Evolutionary conservation across 2,329 filamentous ascomycete species (phyloP).

Genomic region (Trichoderma sp.): DNA sequence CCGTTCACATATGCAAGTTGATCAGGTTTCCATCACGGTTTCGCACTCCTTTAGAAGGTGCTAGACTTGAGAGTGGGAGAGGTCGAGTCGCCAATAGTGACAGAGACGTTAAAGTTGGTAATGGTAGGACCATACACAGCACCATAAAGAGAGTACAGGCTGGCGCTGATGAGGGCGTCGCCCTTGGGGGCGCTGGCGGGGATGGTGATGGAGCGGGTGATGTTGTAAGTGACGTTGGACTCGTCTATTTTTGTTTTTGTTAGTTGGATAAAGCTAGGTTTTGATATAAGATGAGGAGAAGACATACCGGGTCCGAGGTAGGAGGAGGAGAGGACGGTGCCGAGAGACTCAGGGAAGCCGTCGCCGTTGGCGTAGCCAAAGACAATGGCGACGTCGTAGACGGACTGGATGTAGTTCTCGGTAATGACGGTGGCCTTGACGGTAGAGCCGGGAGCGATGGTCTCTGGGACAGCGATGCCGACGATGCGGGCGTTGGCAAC

Average conservation of each 20-base stretch:
- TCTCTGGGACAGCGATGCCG: conserved; percentile 45
- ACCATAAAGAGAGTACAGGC: conserved; percentile 34
- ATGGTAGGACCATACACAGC: conserved; percentile 26
- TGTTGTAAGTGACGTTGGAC: conserved; percentile 32
- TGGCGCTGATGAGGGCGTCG: conserved; percentile 30
- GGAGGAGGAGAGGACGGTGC: conserved; percentile 32
- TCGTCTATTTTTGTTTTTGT: conserved; percentile 9
- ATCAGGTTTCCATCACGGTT: not conserved
- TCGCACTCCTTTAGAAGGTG: not conserved
- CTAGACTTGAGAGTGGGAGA: conserved; percentile 28
- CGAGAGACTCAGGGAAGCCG: conserved; percentile 34
- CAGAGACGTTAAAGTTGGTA: conserved; percentile 30
- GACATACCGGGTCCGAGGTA: conserved; percentile 41
- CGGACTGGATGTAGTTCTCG: conserved; percentile 47
- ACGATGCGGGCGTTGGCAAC: conserved; percentile 42
- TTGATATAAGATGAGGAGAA: not conserved
- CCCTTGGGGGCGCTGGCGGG: conserved; percentile 28
- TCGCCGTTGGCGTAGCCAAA: conserved; percentile 39
- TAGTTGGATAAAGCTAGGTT: not conserved
- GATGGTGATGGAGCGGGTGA: conserved; percentile 32
- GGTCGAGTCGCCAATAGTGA: conserved; percentile 31
- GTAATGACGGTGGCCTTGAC: conserved; percentile 43
- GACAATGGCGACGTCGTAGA: conserved; percentile 46
- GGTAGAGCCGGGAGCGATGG: conserved; percentile 40
- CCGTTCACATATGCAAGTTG: not conserved